Base-by-base conservation (phyloP, 2,329 filamentous ascomycete species). In the Paracorniculantispora psalliotae region DNA sequence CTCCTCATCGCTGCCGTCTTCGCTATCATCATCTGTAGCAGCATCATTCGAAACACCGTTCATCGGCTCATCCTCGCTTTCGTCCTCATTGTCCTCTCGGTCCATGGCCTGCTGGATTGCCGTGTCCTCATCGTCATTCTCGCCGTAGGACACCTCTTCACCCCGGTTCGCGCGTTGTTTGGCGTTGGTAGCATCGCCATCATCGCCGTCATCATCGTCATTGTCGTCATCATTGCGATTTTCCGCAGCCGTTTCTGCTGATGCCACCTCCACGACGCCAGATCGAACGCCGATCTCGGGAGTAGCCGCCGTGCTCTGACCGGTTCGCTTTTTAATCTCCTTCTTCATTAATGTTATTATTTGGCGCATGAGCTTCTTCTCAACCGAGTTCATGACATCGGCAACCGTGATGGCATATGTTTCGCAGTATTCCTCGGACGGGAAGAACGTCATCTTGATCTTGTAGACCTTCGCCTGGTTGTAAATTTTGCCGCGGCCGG, bases 71-170 rank as follows among this genome's bases (percentile, higher is more conserved):
- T 88, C 85, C 37, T 85, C 80, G 52, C 62, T 53, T 8, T 84
- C 81, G 2, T 81, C 81, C 21, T 85, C 84, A 2, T 78, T 80
- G 8, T 79, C 82, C 54, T 87, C 85, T 33, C 77, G 79, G 59
- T 84, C 81, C 67, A 88, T 81, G 59, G 82, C 80, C 55, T 79
- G 77, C 66, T 88, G 86, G 57, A 96, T 85, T 37, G 82, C 86
- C 64, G 91, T 84, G 68, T 97, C 94, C 4, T 93, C 93, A 5
- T 96, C 92, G 69, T 97, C 94, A 49, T 96, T 96, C 35, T 88
- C 90, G 41, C 91, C 93, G 66, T 97, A 97, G 15, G 91, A 94
- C 2, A 93, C 87, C 30, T 88, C 90, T 73, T 96, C 90, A 55
- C 82, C 79, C 43, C 90, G 87, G 71, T 96, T 94, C 48, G 86